Base-by-base conservation (phyloP, 257 asterid species). In the Jasminum sambac region DNA sequence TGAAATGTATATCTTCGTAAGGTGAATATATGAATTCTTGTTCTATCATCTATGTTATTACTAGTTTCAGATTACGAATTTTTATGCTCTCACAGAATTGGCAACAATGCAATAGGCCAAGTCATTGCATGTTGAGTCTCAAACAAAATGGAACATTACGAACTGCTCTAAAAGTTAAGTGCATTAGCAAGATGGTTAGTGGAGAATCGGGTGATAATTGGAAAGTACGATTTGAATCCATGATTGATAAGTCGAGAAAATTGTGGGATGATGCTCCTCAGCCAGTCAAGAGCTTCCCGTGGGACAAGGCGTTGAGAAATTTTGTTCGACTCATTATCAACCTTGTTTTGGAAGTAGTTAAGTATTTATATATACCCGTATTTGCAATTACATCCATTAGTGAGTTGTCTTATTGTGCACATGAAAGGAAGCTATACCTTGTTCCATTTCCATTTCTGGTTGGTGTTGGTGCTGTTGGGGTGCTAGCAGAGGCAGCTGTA, bases 351-450 rank as follows among this genome's bases (percentile, higher is more conserved):
- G 74, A 83, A 16, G 96, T 88, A 63, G 37, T 82, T 69, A 89
- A 85, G 80, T 88, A 74, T 76, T 77, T 95, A 44, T 85, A 81
- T 44, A 12, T 88, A 14, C 99, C 98, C 26, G 40, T 88, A 66
- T 81, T 91, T 65, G 71, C 76, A 75, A 74, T 89, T 63, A 82
- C 94, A 30, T 83, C 92, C 6, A 48, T 91, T 46, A 95, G 99
- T 36, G 97, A 95, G 80, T 75, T 91, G 91, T 95, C 97, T 50
- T 95, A 91, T 74, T 89, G 97, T 78, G 98, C 98, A 25, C 98
- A 91, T 48, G 98, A 95, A 85, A 86, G 87, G 82, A 89, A 89
- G 88, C 79, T 91, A 14, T 78, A 74, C 79, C 73, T 89, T 17
- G 77, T 83, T 72, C 93, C 85, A 12, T n/a, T 95, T 50, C 98